Conservation (phyloP, 768 basidiomycete genomes). For the Ramaria sp. region DNA sequence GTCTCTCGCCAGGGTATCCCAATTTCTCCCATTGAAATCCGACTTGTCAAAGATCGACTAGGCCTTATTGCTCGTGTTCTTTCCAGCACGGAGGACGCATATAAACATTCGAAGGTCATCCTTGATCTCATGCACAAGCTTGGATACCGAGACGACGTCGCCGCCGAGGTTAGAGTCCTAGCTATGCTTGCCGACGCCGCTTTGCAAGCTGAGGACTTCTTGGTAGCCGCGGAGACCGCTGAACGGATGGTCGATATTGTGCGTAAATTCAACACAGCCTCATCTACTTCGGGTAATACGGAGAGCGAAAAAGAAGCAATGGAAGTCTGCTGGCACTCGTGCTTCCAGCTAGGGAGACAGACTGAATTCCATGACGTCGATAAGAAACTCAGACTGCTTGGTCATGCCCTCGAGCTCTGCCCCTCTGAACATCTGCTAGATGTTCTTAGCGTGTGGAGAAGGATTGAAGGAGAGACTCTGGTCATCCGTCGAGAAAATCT, state of each 20-base stretch:
- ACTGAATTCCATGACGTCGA: slow-evolving; percentile 59
- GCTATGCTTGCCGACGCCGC: slow-evolving; percentile 91
- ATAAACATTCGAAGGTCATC: slow-evolving; percentile 86
- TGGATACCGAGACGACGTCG: slow-evolving; percentile 58
- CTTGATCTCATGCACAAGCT: slow-evolving; percentile 86
- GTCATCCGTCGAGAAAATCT: slow-evolving; percentile 32
- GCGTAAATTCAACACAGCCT: slow-evolving; percentile 31
- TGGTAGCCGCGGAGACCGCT: slow-evolving; percentile 58
- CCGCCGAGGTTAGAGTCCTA: slow-evolving; percentile 72
- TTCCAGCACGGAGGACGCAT: slow-evolving; percentile 75
- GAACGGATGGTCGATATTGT: slow-evolving; percentile 62
- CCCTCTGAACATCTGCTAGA: slow-evolving; percentile 71
- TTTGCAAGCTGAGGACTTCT: slow-evolving; percentile 71
- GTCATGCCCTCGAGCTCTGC: slow-evolving; percentile 77
- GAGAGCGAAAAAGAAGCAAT: slow-evolving; percentile 38
- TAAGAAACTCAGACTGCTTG: slow-evolving; percentile 61
- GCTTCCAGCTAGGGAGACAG: slow-evolving; percentile 80
- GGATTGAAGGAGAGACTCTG: slow-evolving; percentile 57
- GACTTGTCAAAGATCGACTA: slow-evolving; percentile 81
- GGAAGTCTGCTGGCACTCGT: slow-evolving; percentile 85
- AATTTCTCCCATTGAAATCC: slow-evolving; percentile 87
- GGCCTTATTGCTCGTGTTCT: slow-evolving; percentile 81
- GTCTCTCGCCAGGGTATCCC: slow-evolving; percentile 61
- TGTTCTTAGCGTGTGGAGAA: slow-evolving; percentile 69
- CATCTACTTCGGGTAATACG: slow-evolving; percentile 14